Percentiles rank a stretch among this genome's conserved stretches.
These are phyloP conservation scores for Aleurites moluccanus DNA, from an alignment of 441 rosid genomes.

Conservation along the genomic window DNA sequence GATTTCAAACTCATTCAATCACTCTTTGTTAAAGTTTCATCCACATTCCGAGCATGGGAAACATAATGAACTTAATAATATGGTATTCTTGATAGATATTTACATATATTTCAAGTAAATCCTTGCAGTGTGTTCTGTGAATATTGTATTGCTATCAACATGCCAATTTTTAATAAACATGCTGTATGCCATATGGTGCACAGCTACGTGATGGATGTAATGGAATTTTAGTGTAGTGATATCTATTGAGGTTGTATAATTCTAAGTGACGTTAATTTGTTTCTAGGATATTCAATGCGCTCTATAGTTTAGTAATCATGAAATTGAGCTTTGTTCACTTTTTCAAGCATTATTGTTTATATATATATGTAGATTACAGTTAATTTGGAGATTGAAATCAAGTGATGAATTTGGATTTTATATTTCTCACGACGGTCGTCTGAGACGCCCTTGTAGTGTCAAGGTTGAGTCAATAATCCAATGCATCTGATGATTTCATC, in stretches of 20 bases:
- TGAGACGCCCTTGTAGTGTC: slow-evolving; percentile 38
- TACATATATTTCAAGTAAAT: neutral
- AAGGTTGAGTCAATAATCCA: slow-evolving; percentile 37
- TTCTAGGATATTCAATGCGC: neutral
- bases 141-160: neutral
- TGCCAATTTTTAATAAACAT: neutral
- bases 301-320: neutral
- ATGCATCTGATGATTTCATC: slow-evolving; percentile 39
- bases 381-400: slow-evolving; percentile 24
- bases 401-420: slow-evolving; percentile 42
- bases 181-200: neutral
- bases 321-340: neutral
- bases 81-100: neutral
- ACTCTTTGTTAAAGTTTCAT: neutral
- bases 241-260: slow-evolving; percentile 20
- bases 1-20: neutral
- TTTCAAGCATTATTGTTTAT: neutral
- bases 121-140: neutral
- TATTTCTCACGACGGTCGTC: slow-evolving; percentile 47
- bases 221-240: slow-evolving; percentile 32
- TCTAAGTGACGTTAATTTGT: slow-evolving; percentile 26
- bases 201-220: slow-evolving; percentile 15
- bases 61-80: neutral
- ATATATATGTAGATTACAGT: neutral
- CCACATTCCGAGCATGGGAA: neutral